Percentiles rank a stretch among this genome's conserved stretches.
phyloP scores from a whole-genome alignment of 2,329 filamentous ascomycete genomes.

The Paraconiothyrium brasiliense region DNA sequence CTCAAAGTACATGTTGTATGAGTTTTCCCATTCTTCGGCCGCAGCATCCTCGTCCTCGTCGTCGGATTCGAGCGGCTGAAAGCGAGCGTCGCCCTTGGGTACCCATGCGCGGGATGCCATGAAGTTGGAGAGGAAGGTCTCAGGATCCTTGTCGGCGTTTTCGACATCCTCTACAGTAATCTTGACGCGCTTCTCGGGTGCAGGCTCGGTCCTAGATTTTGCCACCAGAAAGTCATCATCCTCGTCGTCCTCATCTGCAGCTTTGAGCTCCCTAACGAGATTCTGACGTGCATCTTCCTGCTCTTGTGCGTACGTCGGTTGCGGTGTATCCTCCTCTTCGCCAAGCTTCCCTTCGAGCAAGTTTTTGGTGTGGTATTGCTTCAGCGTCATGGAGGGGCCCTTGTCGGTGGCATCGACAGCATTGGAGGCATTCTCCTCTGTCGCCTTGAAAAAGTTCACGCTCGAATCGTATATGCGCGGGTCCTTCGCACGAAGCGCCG shows the following conservation, averaged over 20 bases:
- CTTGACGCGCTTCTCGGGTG: slow-evolving; percentile 40
- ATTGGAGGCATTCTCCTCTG: slow-evolving; percentile 61
- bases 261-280: slow-evolving; percentile 83
- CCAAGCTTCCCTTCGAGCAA: slow-evolving; percentile 76
- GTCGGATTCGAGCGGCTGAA: slow-evolving; percentile 90
- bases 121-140: slow-evolving; percentile 94
- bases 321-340: slow-evolving; percentile 64
- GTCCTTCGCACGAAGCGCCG: slow-evolving; percentile 90
- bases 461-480: slow-evolving; percentile 87
- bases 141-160: slow-evolving; percentile 86
- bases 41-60: slow-evolving; percentile 78
- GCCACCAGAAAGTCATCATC: slow-evolving; percentile 79
- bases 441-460: slow-evolving; percentile 77
- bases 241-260: slow-evolving; percentile 63
- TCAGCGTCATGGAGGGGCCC: slow-evolving; percentile 84
- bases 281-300: slow-evolving; percentile 83
- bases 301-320: slow-evolving; percentile 84
- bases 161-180: slow-evolving; percentile 67
- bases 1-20: slow-evolving; percentile 96
- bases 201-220: slow-evolving; percentile 63
- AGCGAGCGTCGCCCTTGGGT: slow-evolving; percentile 70
- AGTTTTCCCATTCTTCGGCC: slow-evolving; percentile 88
- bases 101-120: slow-evolving; percentile 93
- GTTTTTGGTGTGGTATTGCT: slow-evolving; percentile 92
- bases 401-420: slow-evolving; percentile 62